phyloP scores from a whole-genome alignment of 208 protist species.

The Strigomonas culicis region DNA sequence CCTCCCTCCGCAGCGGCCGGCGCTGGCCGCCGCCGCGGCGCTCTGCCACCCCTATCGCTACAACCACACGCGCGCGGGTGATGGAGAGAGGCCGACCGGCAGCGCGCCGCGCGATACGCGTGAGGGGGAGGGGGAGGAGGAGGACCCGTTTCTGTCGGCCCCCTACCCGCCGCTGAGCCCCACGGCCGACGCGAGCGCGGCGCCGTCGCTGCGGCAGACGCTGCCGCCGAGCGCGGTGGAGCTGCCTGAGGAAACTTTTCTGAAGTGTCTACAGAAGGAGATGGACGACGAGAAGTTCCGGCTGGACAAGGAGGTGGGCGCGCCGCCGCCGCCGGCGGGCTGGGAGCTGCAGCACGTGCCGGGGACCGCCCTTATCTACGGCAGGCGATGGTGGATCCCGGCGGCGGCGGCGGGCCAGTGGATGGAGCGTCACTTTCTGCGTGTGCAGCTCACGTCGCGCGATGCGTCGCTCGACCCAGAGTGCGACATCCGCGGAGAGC shows the following conservation, averaged over 20 bases:
- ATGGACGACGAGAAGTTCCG: slow-evolving; percentile 78
- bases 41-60: too few species aligned
- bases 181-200: too few species aligned
- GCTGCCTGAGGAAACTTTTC: slow-evolving; percentile 54
- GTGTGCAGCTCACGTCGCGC: slow-evolving; percentile 70
- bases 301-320: slow-evolving; percentile 71
- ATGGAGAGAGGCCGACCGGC: too few species aligned
- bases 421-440: slow-evolving; percentile 66
- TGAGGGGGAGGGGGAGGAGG: too few species aligned
- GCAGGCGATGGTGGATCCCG: slow-evolving; percentile 61
- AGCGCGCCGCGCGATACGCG: too few species aligned
- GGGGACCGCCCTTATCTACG: slow-evolving; percentile 72
- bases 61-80: too few species aligned
- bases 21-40: too few species aligned
- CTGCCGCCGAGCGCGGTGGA: slow-evolving; percentile 50
- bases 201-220: slow-evolving; percentile 34
- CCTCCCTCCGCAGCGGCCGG: background rate
- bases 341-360: slow-evolving; percentile 75
- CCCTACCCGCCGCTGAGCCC: too few species aligned
- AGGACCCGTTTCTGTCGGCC: too few species aligned
- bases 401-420: slow-evolving; percentile 15
- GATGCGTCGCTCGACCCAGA: slow-evolving; percentile 84
- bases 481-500: slow-evolving; percentile 80
- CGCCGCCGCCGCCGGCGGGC: slow-evolving; percentile 49
- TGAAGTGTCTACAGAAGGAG: slow-evolving; percentile 87